A percentile compares a stretch with the other conserved stretches of the same genome.
These are phyloP conservation scores for Hypoxylon intermedium DNA, from an alignment of 495 filamentous ascomycete genomes.

Conservation along the genomic window DNA sequence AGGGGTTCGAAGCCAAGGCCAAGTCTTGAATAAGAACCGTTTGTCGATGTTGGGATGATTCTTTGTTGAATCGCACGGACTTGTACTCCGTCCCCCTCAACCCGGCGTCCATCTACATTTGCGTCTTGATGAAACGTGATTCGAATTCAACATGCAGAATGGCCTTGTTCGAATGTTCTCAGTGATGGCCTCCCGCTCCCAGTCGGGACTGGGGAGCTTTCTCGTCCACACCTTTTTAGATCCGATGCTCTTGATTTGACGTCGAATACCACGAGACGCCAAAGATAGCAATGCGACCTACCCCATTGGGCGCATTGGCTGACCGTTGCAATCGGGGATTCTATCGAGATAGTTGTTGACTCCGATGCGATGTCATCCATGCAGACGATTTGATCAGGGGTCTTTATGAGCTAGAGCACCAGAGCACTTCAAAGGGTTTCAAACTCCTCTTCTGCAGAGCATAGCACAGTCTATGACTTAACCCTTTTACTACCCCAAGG, in stretches of 20 bases:
- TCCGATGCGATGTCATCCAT: constrained; percentile 13
- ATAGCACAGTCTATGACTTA: neutral
- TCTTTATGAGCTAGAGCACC: too few species aligned
- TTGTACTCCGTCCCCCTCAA: too few species aligned
- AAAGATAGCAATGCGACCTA: constrained; percentile 24
- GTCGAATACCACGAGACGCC: constrained; percentile 17
- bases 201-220: constrained; percentile 17
- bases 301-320: constrained; percentile 17
- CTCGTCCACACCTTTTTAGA: constrained; percentile 5
- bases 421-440: too few species aligned
- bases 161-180: neutral
- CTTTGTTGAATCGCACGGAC: too few species aligned
- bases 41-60: too few species aligned
- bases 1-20: too few species aligned
- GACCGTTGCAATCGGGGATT: constrained; percentile 13
- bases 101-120: too few species aligned
- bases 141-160: neutral
- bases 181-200: neutral
- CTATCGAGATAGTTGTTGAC: constrained; percentile 20
- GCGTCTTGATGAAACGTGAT: neutral
- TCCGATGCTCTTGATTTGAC: constrained; percentile 2
- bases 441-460: too few species aligned
- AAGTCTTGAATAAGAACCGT: too few species aligned
- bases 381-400: neutral
- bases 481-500: neutral